Percentiles rank a stretch among this genome's conserved stretches.
Evolutionary conservation across 1,284 basidiomycete species (phyloP).

Genomic region (Phlebopus sp.): DNA sequence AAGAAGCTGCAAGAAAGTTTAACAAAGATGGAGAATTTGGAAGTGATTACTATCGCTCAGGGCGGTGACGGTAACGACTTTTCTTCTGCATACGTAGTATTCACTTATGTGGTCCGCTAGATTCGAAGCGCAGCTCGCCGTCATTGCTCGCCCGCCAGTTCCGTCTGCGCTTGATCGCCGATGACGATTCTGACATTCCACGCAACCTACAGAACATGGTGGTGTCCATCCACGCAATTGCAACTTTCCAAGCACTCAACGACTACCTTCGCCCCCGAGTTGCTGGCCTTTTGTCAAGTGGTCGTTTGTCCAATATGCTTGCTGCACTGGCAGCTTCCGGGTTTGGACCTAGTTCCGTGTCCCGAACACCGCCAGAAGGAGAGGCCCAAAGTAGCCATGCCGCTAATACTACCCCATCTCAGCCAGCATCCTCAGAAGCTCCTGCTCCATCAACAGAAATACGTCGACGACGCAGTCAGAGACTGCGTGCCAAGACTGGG

Average conservation of each 20-base stretch:
- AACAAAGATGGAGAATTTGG: conserved; percentile 91
- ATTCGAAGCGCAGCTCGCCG: conserved; percentile 83
- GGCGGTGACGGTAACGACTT: conserved; percentile 60
- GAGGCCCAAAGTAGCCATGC: conserved; percentile 18
- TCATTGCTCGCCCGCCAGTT: conserved; percentile 86
- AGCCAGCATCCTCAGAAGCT: conserved; percentile 28
- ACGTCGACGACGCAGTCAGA: conserved; percentile 74
- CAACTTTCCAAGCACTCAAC: conserved; percentile 92
- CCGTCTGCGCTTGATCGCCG: conserved; percentile 83
- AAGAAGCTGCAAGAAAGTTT: conserved; percentile 94
- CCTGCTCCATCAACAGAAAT: conserved; percentile 36
- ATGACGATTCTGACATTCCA: conserved; percentile 84
- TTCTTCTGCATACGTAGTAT: not conserved
- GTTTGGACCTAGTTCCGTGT: conserved; percentile 44
- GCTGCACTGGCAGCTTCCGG: conserved; percentile 85
- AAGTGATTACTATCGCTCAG: conserved; percentile 84
- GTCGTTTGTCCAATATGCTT: conserved; percentile 83
- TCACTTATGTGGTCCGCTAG: conserved; percentile 35
- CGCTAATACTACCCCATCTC: conserved; percentile 28
- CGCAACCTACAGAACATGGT: conserved; percentile 84
- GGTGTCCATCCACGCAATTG: conserved; percentile 94
- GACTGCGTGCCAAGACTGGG: conserved; percentile 71
- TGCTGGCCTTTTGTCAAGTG: conserved; percentile 65
- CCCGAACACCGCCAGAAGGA: conserved; percentile 23
- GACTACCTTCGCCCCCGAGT: conserved; percentile 92